Base-by-base conservation (phyloP, 768 basidiomycete species). In the Mycena capillaripes region DNA sequence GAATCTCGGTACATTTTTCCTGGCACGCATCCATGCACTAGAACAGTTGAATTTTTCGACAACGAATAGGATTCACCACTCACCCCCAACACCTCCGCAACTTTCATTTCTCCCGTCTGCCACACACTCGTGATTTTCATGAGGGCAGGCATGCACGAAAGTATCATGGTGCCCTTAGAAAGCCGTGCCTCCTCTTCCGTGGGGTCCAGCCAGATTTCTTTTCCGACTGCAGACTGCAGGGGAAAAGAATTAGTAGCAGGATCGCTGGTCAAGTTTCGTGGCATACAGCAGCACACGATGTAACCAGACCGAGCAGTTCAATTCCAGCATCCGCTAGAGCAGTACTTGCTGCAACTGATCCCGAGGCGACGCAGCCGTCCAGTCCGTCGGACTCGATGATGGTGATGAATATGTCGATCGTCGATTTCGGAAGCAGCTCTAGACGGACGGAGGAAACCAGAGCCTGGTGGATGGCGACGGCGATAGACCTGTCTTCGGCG, bases 311-410 rank as follows among this genome's bases (percentile, higher is more conserved):
- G 46, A 92, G 81, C 88, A 99, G 91, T 75, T 97, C 95, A 56
- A 99, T 92, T 2, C 97, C 96, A 17, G 97, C 97, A 79, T 97
- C 92, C 11, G 96, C 96, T 4, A 99, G 86, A 10, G 98, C 97
- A 2, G 95, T 90, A 76, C 94, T 95, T 1, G 96, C 95, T 21
- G 97, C 97, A 8, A 96, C 89, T 12, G 93, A 86, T 7, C 95
- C 97, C 1, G 96, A 90, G 7, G 95, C 90, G n/a, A 97, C 87
- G 74, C 95, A 95, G 30, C 93, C 91, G 79, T 97, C 93, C n/a
- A 94, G 86, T 21, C 95, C 94, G 80, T 98, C 97, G n/a, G 92
- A 91, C 81, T 98, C 97, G 53, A 98, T 90, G 48, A 99, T 86
- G 3, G 91, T 93, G 61, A 99, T 84, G 81, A 95, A 97, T 53